Evolutionary conservation across 805 yeast genomes (phyloP).

Genomic region (Debaryomyces castellii): DNA sequence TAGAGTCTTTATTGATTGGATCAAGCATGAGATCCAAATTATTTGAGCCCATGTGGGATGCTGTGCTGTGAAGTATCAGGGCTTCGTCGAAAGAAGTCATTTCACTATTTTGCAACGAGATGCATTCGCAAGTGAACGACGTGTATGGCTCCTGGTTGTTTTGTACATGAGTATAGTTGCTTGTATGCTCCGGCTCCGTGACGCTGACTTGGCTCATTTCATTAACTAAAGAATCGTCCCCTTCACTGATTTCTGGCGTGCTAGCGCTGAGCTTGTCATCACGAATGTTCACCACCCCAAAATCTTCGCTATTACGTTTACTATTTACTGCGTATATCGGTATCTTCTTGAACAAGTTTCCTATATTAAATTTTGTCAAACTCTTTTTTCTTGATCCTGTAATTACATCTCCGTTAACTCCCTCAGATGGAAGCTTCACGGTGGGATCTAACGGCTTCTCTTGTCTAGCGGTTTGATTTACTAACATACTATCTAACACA

Average conservation of each 20-base stretch:
- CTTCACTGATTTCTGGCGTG: not conserved
- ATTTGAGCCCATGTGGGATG: not conserved
- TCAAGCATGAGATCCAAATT: slow-evolving; percentile 2
- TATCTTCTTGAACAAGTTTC: not conserved
- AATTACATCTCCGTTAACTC: not conserved
- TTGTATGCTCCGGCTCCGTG: not conserved
- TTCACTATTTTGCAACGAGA: slow-evolving; percentile 37
- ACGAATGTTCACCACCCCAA: not conserved
- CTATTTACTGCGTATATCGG: not conserved
- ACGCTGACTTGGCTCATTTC: not conserved
- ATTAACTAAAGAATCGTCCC: not conserved
- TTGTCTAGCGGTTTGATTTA: not conserved
- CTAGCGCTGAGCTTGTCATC: not conserved
- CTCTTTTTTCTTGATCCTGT: not conserved
- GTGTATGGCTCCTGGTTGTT: slow-evolving; percentile 14
- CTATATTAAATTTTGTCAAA: not conserved
- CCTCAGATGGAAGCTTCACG: not conserved
- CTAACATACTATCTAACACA: not conserved
- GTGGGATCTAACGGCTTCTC: not conserved
- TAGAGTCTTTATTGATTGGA: not conserved
- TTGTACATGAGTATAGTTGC: slow-evolving; percentile 3
- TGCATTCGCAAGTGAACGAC: slow-evolving; percentile 35
- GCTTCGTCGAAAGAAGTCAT: slow-evolving; percentile 25
- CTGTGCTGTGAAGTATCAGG: not conserved
- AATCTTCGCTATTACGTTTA: not conserved